Conservation (phyloP, 2,329 filamentous ascomycete genomes). For the Nemania diffusa region DNA sequence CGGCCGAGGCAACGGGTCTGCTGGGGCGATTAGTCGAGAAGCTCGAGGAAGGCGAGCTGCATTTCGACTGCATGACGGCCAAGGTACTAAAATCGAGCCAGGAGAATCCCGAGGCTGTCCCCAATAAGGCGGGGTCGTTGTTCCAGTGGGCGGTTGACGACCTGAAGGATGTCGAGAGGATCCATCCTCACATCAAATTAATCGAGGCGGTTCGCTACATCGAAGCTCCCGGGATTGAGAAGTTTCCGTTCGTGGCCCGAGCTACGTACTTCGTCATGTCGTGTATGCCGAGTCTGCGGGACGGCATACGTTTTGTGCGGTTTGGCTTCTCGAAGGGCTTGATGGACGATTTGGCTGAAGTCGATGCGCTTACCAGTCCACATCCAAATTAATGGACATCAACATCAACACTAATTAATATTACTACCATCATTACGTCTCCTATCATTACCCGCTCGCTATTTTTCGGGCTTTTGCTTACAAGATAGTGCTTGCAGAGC, state of each 20-base stretch:
- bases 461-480: too few species aligned
- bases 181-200: conserved; percentile 40
- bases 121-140: conserved; percentile 38
- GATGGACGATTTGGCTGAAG: background rate
- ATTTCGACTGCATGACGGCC: conserved; percentile 43
- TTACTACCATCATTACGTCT: too few species aligned
- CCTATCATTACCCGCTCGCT: too few species aligned
- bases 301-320: conserved; percentile 30
- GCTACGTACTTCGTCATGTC: conserved; percentile 25
- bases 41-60: conserved; percentile 45
- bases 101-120: conserved; percentile 32
- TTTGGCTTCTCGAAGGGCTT: conserved; percentile 20
- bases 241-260: conserved; percentile 24
- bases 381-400: background rate
- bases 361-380: background rate
- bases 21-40: conserved; percentile 41
- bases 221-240: conserved; percentile 25
- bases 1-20: conserved; percentile 41
- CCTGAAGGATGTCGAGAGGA: conserved; percentile 36
- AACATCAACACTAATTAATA: background rate
- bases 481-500: too few species aligned
- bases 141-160: conserved; percentile 45
- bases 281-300: conserved; percentile 34
- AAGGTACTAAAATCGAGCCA: conserved; percentile 18
- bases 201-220: conserved; percentile 34